A percentile compares a stretch with the other conserved stretches of the same genome.
Evolutionary conservation across 768 basidiomycete species (phyloP).

Genomic region (Calocybe cyanea): DNA sequence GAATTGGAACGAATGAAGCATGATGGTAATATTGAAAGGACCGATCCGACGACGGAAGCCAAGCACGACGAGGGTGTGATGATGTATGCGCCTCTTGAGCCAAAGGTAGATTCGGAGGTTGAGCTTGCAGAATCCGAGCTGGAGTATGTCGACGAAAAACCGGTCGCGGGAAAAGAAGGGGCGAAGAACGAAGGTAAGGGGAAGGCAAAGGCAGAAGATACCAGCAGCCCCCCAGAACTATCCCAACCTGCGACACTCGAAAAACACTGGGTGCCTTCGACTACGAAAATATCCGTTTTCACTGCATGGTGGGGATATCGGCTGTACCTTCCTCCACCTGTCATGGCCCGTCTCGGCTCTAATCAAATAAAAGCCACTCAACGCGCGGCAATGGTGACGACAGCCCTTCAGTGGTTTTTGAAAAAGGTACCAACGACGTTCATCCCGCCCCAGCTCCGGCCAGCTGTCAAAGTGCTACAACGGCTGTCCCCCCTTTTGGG

Average conservation of each 20-base stretch:
- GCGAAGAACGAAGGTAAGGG: conserved; percentile 8
- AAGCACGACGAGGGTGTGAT: conserved; percentile 53
- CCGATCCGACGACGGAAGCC: conserved; percentile 22
- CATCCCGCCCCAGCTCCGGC: conserved; percentile 58
- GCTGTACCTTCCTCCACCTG: conserved; percentile 72
- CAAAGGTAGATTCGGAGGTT: conserved; percentile 56
- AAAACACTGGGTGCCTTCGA: conserved; percentile 67
- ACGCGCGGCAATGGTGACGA: conserved; percentile 70
- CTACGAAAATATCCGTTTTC: conserved; percentile 68
- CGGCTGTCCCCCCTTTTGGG: conserved; percentile 60
- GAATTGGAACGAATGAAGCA: conserved; percentile 48
- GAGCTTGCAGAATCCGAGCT: conserved; percentile 64
- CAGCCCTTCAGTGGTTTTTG: conserved; percentile 70
- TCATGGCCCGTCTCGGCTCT: conserved; percentile 61
- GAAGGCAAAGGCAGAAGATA: conserved; percentile 9
- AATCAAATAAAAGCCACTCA: conserved; percentile 65
- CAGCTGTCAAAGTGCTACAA: conserved; percentile 56
- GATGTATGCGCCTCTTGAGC: conserved; percentile 72
- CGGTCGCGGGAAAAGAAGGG: conserved; percentile 12
- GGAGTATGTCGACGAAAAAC: conserved; percentile 36
- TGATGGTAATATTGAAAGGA: conserved; percentile 16
- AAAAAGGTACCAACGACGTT: conserved; percentile 57
- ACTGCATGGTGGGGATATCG: conserved; percentile 82
- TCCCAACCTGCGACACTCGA: conserved; percentile 22
- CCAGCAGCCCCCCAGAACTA: background rate